Evolutionary conservation across 176 grass and related monocot species (phyloP), one percentile per base, ranked within the genome.

Genomic region (Carex cristatella): DNA sequence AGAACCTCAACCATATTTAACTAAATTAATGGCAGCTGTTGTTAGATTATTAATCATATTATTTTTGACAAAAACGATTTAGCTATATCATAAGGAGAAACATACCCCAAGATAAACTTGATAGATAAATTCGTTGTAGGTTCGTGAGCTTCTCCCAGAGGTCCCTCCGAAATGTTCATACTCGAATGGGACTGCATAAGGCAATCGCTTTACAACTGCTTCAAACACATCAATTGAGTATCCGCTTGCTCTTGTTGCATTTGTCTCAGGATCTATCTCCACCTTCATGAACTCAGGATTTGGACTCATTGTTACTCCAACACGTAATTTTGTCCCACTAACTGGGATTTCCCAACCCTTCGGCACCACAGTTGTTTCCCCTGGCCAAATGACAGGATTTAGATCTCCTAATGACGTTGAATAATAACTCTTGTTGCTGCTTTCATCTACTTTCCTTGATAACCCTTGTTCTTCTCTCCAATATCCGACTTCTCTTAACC

Each of bases 21-120:
- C 5, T 7, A 44, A 48, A 48, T 9, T 15, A 60, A 15, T 60
- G 0, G 57, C 4, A 60, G 58, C n/a, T 8, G 5, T 7, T 61
- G 60, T 0, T 9, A 0, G 0, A 61, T 61, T n/a, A 61, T 7
- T 23, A 61, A 19, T 7, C 18, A 61, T 8, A 61, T 23, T 61
- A 7, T 61, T 19, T 19, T 5, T 4, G 15, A 71, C 6, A 69
- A 40, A 61, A n/a, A 11, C n/a, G n/a, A 35, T 1, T 33, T 33
- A 33, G 2, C 32, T 33, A 12, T 3, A 2, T 74, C 12, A 28
- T n/a, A 2, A 49, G 2, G 9, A 42, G 65, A 56, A 75, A 32
- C 37, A 74, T 55, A 91, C 80, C 54, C 64, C 14, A 79, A 88
- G 86, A 86, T 65, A 84, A 80, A 89, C 81, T 84, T 88, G 82